These are phyloP conservation scores for Condylostoma magnum DNA, from an alignment of 169 alveolate genomes.

Conservation along the genomic window DNA sequence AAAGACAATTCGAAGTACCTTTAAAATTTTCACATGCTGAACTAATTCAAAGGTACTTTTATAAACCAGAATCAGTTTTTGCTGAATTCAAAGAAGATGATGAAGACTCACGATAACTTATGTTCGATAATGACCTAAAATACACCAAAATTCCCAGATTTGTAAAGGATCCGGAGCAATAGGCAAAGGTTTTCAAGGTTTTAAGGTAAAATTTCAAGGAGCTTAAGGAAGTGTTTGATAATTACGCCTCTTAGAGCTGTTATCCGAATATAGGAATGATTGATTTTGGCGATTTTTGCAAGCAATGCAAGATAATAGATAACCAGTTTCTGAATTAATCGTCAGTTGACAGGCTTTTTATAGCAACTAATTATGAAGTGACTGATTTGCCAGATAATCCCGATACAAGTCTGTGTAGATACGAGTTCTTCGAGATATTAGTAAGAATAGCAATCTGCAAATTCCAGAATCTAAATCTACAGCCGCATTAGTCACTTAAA, in stretches of 20 bases:
- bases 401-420: constrained; percentile 47
- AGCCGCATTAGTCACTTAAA: constrained; percentile 15
- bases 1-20: not conserved
- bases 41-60: constrained; percentile 2
- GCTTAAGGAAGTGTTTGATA: constrained; percentile 38
- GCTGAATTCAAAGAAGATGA: constrained; percentile 35
- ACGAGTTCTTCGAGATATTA: constrained; percentile 53
- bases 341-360: constrained; percentile 48
- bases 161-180: constrained; percentile 38
- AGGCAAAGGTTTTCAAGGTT: not conserved
- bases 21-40: not conserved
- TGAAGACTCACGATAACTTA: constrained; percentile 20
- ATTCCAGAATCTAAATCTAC: constrained; percentile 43
- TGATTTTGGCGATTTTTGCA: constrained; percentile 31
- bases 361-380: constrained; percentile 44
- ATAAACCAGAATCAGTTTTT: constrained; percentile 40
- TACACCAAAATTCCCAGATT: constrained; percentile 54
- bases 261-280: constrained; percentile 41
- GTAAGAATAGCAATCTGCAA: constrained; percentile 58
- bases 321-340: constrained; percentile 1
- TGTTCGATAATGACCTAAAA: constrained; percentile 38
- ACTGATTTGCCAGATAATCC: constrained; percentile 44
- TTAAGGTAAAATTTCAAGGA: constrained; percentile 13
- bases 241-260: constrained; percentile 3
- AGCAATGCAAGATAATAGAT: constrained; percentile 28